These are phyloP conservation scores for Phytophthora quininea DNA, from an alignment of 352 stramenopile species.

Conservation along the genomic window DNA sequence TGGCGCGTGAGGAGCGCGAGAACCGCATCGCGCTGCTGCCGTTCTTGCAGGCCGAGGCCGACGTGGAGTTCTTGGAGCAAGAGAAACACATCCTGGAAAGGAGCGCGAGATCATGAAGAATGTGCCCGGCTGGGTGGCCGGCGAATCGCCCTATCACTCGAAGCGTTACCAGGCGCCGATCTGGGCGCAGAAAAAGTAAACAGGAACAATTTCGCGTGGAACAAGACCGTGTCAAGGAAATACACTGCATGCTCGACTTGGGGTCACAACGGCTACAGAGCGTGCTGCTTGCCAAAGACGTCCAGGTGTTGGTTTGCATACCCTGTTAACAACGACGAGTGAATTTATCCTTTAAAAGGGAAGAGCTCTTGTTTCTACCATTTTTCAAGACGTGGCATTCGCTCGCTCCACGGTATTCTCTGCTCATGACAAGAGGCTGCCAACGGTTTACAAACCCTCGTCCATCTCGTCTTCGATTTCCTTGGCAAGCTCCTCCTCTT, in stretches of 20 bases:
- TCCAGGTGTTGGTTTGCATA: slow-evolving; percentile 12
- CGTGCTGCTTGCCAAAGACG: slow-evolving; percentile 15
- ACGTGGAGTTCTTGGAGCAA: slow-evolving; percentile 89
- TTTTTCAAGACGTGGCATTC: slow-evolving; percentile 1
- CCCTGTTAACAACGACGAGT: neutral
- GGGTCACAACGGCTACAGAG: neutral
- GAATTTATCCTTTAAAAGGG: neutral
- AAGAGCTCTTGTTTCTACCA: slow-evolving; percentile 17
- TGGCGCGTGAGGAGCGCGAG: slow-evolving; percentile 90
- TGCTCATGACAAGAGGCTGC: slow-evolving; percentile 2
- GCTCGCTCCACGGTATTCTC: slow-evolving; percentile 1
- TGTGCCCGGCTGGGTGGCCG: slow-evolving; percentile 91
- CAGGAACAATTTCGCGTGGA: slow-evolving; percentile 4
- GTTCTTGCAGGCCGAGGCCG: slow-evolving; percentile 96
- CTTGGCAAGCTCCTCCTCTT: slow-evolving; percentile 95
- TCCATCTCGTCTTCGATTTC: slow-evolving; percentile 98
- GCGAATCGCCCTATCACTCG: slow-evolving; percentile 91
- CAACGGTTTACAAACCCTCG: slow-evolving; percentile 72
- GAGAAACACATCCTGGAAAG: slow-evolving; percentile 90
- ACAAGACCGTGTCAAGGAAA: slow-evolving; percentile 35
- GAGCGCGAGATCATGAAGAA: slow-evolving; percentile 96
- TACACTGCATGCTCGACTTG: neutral
- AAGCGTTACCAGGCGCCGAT: slow-evolving; percentile 79
- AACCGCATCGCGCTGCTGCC: slow-evolving; percentile 92
- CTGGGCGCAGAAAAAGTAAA: slow-evolving; percentile 82